Evolutionary conservation across 306 rosid genomes (phyloP).

Genomic region (Quercus engelmannii): DNA sequence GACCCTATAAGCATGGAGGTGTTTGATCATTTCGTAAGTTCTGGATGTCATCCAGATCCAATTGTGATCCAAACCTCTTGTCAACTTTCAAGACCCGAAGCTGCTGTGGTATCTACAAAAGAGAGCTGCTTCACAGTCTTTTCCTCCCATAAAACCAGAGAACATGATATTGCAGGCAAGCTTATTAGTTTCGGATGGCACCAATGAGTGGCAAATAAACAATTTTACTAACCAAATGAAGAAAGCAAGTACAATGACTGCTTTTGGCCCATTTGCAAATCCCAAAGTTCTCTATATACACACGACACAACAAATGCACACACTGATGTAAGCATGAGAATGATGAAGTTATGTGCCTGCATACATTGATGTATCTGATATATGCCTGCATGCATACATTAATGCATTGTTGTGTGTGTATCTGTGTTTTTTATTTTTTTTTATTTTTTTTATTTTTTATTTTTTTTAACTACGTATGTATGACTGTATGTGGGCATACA

Average conservation of each 20-base stretch:
- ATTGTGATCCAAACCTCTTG: constrained; percentile 24
- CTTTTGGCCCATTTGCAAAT: neutral
- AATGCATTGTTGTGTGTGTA: too few relatives aligned
- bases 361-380: neutral
- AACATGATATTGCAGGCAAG: constrained; percentile 49
- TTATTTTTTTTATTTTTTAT: too few relatives aligned
- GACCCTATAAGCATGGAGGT: constrained; percentile 80
- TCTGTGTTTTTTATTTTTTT: too few relatives aligned
- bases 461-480: neutral
- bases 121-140: constrained; percentile 50
- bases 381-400: neutral
- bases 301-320: neutral
- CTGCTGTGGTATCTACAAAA: constrained; percentile 26
- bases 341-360: neutral
- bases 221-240: neutral
- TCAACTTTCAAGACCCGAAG: constrained; percentile 29
- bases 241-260: neutral
- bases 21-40: constrained; percentile 45
- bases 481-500: neutral
- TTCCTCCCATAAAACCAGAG: constrained; percentile 35
- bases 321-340: neutral
- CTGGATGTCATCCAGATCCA: constrained; percentile 26
- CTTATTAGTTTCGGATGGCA: neutral
- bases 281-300: neutral
- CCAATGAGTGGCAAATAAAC: neutral